Evolutionary conservation across 2,329 filamentous ascomycete genomes (phyloP).

Genomic region (Byssothecium circinans): DNA sequence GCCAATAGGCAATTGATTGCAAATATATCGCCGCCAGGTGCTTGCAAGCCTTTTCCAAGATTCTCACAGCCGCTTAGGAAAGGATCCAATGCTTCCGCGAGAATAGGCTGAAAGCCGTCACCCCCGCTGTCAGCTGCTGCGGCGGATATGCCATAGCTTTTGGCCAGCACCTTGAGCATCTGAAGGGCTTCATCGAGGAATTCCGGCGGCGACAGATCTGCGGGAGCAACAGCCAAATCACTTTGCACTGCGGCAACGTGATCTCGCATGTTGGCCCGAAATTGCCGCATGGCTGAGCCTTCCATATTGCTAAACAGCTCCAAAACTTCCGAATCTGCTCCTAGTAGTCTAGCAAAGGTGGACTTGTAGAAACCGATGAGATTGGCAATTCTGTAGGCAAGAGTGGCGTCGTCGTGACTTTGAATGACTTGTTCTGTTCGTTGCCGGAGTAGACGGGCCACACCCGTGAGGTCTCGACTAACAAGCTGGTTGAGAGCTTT

Average conservation of each 20-base stretch:
- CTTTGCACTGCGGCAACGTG: slow-evolving; percentile 73
- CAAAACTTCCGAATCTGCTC: slow-evolving; percentile 67
- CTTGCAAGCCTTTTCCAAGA: slow-evolving; percentile 62
- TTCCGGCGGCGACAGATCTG: slow-evolving; percentile 74
- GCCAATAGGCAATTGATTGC: slow-evolving; percentile 70
- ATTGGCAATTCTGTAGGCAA: slow-evolving; percentile 88
- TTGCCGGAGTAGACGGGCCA: slow-evolving; percentile 81
- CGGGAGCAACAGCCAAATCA: slow-evolving; percentile 68
- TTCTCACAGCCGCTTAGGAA: slow-evolving; percentile 77
- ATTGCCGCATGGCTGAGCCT: slow-evolving; percentile 77
- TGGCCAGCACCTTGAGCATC: slow-evolving; percentile 76
- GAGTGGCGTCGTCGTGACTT: slow-evolving; percentile 84
- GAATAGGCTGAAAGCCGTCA: slow-evolving; percentile 71
- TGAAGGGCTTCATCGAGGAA: slow-evolving; percentile 82
- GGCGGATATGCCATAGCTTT: slow-evolving; percentile 82
- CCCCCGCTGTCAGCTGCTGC: slow-evolving; percentile 59
- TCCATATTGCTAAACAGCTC: slow-evolving; percentile 70
- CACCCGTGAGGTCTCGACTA: slow-evolving; percentile 79
- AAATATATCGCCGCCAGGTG: slow-evolving; percentile 68
- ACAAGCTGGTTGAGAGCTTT: slow-evolving; percentile 84
- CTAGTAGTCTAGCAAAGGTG: slow-evolving; percentile 81
- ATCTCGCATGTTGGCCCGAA: slow-evolving; percentile 78
- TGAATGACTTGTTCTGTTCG: slow-evolving; percentile 90
- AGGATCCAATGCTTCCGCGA: slow-evolving; percentile 80
- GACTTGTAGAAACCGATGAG: slow-evolving; percentile 84